phyloP scores from a whole-genome alignment of 192 early-diverging fungal genomes.

The Mortierella claussenii region DNA sequence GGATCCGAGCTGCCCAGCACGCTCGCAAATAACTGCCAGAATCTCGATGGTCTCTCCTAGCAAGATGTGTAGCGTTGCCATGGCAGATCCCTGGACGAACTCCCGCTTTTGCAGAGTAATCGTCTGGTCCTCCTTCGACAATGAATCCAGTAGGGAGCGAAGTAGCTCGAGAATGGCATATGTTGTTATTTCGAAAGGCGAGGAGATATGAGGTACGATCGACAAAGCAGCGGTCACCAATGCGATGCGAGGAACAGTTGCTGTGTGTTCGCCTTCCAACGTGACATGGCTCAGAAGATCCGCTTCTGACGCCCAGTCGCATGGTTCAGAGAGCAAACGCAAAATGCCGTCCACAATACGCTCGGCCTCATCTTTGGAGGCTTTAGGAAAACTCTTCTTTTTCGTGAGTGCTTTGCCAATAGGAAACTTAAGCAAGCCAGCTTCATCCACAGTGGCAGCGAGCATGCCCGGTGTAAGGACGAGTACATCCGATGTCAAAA shows the following conservation, averaged over 20 bases:
- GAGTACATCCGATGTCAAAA: conserved; percentile 54
- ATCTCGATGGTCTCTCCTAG: conserved; percentile 62
- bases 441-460: conserved; percentile 56
- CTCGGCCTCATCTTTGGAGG: conserved; percentile 21
- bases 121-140: conserved; percentile 41
- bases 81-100: conserved; percentile 56
- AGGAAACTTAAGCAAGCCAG: conserved; percentile 63
- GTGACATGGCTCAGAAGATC: conserved; percentile 51
- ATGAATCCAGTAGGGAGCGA: conserved; percentile 47
- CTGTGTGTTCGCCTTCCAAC: conserved; percentile 22
- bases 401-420: conserved; percentile 5
- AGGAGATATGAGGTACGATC: conserved; percentile 56
- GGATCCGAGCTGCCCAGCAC: conserved; percentile 13
- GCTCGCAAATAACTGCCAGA: conserved; percentile 40
- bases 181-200: conserved; percentile 33
- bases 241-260: conserved; percentile 41
- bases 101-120: conserved; percentile 38
- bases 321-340: conserved; percentile 34
- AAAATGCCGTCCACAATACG: conserved; percentile 55
- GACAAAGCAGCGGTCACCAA: conserved; percentile 56
- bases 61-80: conserved; percentile 57
- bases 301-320: conserved; percentile 63
- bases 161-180: conserved; percentile 34
- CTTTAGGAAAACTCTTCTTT: conserved; percentile 24
- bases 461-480: conserved; percentile 53